Base-by-base conservation (phyloP, 176 grass and related monocot genomes). In the Ampelocalamus luodianensis region DNA sequence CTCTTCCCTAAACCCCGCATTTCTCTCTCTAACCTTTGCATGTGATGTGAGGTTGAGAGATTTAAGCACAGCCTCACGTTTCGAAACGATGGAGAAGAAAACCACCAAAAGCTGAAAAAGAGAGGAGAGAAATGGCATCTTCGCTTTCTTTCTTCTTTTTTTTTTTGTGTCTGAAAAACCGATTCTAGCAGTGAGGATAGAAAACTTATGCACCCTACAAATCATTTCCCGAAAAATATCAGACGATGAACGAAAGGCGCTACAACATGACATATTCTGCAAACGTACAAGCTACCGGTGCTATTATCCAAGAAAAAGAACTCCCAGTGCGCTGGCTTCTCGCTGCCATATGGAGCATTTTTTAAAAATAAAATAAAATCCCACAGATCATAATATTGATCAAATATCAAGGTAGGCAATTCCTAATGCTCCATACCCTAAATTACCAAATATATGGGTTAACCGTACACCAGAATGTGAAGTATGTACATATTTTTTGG, bases 11-110 rank as follows among this genome's bases (percentile, higher is more conserved):
- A 78, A 82, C 56, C 72, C 68, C 80, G 89, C 69, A 64, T 84
- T 91, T 84, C 60, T 75, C 88, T 90, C 85, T 87, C 85, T 74
- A 84, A 65, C 80, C 85, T 84, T 87, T 83, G 85, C 89, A 87
- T 87, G 89, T 26, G 38, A 56, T 23, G 39, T 26, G 73, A 90
- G 43, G n/a, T 23, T 11, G 85, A 91, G 89, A 84, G 80, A 87
- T 80, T 87, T 80, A 84, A 84, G 89, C 85, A 76, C 29, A 60
- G 62, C 89, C 85, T 84, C 81, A 45, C 69, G 68, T 84, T 75
- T 29, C 4, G 1, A 63, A 63, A 23, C 61, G 36, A 60, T 58
- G 24, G 46, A 22, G 46, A 59, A 40, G 27, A 87, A 78, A 86
- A 78, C 49, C 44, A 76, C 26, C 45, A 43, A 34, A 78, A 34